Conservation (phyloP, 768 basidiomycete genomes). For the Russula olivacea region DNA sequence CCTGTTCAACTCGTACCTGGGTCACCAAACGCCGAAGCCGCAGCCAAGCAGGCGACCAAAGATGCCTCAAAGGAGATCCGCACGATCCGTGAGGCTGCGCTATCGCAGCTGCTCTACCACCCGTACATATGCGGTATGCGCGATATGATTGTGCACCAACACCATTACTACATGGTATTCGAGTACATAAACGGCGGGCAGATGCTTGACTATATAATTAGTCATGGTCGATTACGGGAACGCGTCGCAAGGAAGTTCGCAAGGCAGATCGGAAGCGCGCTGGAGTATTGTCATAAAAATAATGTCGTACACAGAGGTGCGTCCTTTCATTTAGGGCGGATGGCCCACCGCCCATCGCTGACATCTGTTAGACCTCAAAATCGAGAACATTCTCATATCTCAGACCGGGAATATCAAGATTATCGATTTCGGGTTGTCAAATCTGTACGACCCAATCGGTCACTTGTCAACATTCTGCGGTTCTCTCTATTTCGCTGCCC, state of each 20-base stretch:
- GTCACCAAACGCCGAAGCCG: conserved; percentile 47
- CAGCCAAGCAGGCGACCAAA: conserved; percentile 74
- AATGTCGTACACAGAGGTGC: conserved; percentile 92
- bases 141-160: conserved; percentile 94
- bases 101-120: conserved; percentile 94
- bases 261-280: conserved; percentile 90
- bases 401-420: conserved; percentile 99
- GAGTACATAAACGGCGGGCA: conserved; percentile 99
- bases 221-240: conserved; percentile 91
- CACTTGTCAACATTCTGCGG: conserved; percentile 96
- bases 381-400: conserved; percentile 98
- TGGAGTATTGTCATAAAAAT: conserved; percentile 96
- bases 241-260: conserved; percentile 97
- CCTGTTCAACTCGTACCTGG: conserved; percentile 49
- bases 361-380: conserved; percentile 73
- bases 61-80: conserved; percentile 96
- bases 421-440: conserved; percentile 97
- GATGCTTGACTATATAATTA: conserved; percentile 99
- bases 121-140: conserved; percentile 99
- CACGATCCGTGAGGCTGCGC: conserved; percentile 90
- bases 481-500: conserved; percentile 96
- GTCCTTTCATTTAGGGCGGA: conserved; percentile 23
- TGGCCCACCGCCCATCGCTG: background rate
- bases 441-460: conserved; percentile 76
- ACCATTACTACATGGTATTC: conserved; percentile 99